Conservation (phyloP, 148 eudicot species). For the Selenicereus undatus region DNA sequence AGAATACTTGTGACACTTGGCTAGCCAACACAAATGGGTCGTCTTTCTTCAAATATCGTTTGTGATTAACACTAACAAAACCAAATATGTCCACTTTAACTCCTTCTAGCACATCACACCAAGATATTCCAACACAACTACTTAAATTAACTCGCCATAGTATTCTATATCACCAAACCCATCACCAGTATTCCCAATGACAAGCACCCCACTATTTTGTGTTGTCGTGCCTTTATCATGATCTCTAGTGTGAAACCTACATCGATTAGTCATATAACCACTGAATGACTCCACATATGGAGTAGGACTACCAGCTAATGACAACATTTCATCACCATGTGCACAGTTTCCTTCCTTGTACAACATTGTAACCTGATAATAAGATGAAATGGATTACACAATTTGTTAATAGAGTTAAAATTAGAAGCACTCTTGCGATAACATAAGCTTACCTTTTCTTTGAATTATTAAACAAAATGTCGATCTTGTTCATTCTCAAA, state of each 20-base stretch:
- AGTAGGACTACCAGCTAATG: constrained; percentile 9
- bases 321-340: background rate
- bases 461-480: background rate
- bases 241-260: background rate
- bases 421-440: background rate
- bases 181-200: background rate
- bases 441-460: background rate
- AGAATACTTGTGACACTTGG: constrained; percentile 8
- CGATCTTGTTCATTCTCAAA: background rate
- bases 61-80: background rate
- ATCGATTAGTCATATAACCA: constrained; percentile 4
- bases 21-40: constrained; percentile 17
- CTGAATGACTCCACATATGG: background rate
- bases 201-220: constrained; percentile 14
- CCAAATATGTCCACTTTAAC: constrained; percentile 7
- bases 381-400: no score
- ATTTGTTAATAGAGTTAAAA: no score
- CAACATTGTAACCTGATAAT: background rate
- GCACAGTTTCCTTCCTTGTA: background rate
- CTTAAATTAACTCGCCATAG: constrained; percentile 1
- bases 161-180: background rate
- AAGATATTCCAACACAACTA: background rate
- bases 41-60: background rate
- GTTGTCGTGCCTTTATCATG: background rate
- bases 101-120: constrained; percentile 13